These are phyloP conservation scores for Ophiostoma fasciatum DNA, from an alignment of 2,329 filamentous ascomycete genomes.

Conservation along the genomic window DNA sequence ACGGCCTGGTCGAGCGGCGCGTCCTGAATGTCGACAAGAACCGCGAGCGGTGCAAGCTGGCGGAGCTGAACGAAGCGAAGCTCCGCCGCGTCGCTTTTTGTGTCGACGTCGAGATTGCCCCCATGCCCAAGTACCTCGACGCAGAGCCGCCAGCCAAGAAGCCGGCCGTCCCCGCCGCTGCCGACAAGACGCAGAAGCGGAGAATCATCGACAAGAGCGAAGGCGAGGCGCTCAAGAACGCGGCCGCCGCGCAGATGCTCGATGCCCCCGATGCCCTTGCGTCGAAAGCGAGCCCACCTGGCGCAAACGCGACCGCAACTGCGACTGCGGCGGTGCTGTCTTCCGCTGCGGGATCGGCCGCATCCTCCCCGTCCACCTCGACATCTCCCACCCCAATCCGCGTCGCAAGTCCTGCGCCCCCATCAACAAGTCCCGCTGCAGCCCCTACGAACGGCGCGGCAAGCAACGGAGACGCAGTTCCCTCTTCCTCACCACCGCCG, in stretches of 20 bases:
- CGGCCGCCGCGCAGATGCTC: constrained; percentile 33
- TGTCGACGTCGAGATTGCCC: constrained; percentile 93
- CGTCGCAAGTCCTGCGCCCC: too few species aligned
- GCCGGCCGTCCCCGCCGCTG: constrained; percentile 25
- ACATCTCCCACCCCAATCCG: too few species aligned
- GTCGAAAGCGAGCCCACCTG: constrained; percentile 18
- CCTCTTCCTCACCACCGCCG: constrained; percentile 12
- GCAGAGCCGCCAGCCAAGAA: constrained; percentile 28
- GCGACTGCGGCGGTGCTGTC: too few species aligned
- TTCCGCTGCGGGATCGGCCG: too few species aligned
- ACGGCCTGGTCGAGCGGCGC: constrained; percentile 63
- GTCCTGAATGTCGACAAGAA: constrained; percentile 74
- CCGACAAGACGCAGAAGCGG: constrained; percentile 44
- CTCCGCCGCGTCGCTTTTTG: constrained; percentile 84
- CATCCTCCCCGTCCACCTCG: too few species aligned
- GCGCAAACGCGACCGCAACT: too few species aligned
- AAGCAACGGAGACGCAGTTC: too few species aligned
- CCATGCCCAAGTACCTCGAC: constrained; percentile 64
- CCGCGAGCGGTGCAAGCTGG: constrained; percentile 63
- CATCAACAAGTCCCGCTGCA: too few species aligned
- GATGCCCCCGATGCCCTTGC: constrained; percentile 35
- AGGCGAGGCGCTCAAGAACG: constrained; percentile 56
- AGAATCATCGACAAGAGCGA: constrained; percentile 56
- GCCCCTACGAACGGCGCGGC: too few species aligned
- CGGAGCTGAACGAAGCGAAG: constrained; percentile 67